Base-by-base conservation (phyloP, 176 grass and related monocot species). In the Rhynchospora breviuscula region DNA sequence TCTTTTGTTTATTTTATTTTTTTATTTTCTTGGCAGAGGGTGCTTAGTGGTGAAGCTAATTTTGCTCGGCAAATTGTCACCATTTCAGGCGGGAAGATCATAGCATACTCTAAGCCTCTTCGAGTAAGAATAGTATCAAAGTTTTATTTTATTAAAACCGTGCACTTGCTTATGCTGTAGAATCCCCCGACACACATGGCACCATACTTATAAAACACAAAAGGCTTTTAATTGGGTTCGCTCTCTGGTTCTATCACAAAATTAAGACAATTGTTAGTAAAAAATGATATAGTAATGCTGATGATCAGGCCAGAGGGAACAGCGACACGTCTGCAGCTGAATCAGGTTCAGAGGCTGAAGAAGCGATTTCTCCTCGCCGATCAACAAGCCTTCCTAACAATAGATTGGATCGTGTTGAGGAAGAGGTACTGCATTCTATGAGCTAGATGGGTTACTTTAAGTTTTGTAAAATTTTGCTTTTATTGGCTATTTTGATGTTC, bases 21-120 rank as follows among this genome's bases (percentile, higher is more conserved):
- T 81, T 65, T 79, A n/a, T 51, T 88, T 84, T 43, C 6, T 56
- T 70, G 53, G 49, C 47, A 98, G 96, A 91, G 88, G 83, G 88
- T 99, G 51, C 83, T 87, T 33, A 91, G 91, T 46, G 96, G 96
- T 86, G 93, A 99, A 91, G 90, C 91, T 80, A 88, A 95, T 49
- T 93, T 88, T 90, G 79, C 86, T 71, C 83, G 81, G 54, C 88
- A 89, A 88, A 88, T 95, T 88, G 82, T 90, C 72, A 85, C 89
- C 53, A 51, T 89, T 85, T 90, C 89, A 85, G 90, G 83, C 10
- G 72, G 90, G 71, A 98, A 93, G 82, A 84, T 88, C 67, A 84
- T 86, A 86, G 74, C 79, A 77, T 87, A 90, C 88, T 67, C 86
- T 83, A 87, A 88, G 79, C 78, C 84, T 63, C 79, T 61, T 74